phyloP scores from a whole-genome alignment of 169 alveolate genomes.

The Eimeria necatrix region DNA sequence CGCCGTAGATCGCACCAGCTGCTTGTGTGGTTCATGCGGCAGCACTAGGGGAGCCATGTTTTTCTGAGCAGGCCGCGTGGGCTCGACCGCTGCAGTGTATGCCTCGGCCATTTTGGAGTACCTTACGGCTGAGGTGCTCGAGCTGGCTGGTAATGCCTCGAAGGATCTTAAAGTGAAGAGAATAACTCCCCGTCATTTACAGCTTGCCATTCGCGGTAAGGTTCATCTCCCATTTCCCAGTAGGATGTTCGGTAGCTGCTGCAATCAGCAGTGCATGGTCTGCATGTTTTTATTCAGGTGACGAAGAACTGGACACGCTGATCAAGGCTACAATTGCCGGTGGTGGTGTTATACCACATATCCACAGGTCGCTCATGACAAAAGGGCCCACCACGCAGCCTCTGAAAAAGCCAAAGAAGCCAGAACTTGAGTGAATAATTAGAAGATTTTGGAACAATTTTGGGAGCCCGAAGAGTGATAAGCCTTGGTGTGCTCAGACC shows the following conservation, averaged over 20 bases:
- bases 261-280: not conserved
- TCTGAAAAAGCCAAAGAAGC: conserved; percentile 77
- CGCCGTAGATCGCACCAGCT: not conserved
- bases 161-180: conserved; percentile 98
- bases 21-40: not conserved
- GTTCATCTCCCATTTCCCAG: not conserved
- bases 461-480: not conserved
- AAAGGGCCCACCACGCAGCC: conserved; percentile 82
- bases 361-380: conserved; percentile 89
- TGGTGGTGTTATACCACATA: conserved; percentile 99
- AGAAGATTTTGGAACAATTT: not conserved
- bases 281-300: conserved; percentile 92
- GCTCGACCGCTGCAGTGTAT: conserved; percentile 99
- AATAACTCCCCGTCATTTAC: conserved; percentile 98
- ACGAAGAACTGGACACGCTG: conserved; percentile 98
- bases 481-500: not conserved
- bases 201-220: conserved; percentile 93
- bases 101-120: conserved; percentile 99
- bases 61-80: conserved; percentile 91
- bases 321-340: conserved; percentile 99
- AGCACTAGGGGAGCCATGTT: not conserved
- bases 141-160: conserved; percentile 99
- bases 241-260: not conserved
- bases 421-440: conserved; percentile 10
- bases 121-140: conserved; percentile 99